Conservation (phyloP, 169 alveolate species). For the Sarcocystis neurona region DNA sequence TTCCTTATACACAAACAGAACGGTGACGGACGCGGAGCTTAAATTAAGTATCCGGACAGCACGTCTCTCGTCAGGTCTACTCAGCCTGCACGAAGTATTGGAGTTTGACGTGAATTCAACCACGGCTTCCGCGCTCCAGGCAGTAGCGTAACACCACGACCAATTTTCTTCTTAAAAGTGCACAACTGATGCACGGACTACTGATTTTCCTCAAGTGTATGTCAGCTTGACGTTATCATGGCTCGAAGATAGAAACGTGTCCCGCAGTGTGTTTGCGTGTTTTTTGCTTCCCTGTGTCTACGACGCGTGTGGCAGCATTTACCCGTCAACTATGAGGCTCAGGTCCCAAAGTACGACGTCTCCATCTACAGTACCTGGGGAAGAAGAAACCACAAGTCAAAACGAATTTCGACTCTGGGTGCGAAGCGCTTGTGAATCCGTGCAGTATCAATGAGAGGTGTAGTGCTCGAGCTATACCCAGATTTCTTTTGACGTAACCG, state of each 20-base stretch:
- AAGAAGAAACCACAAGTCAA: background rate
- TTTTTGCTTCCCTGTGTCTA: background rate
- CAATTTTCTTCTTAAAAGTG: background rate
- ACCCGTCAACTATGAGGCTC: conserved; percentile 85
- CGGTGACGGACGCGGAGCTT: conserved; percentile 78
- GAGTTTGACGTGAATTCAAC: background rate
- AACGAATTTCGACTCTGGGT: background rate
- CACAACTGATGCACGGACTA: background rate
- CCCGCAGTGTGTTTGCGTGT: background rate
- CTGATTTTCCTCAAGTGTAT: background rate
- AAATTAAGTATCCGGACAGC: conserved; percentile 82
- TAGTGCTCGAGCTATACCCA: background rate
- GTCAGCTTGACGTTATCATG: background rate
- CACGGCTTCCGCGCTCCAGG: background rate
- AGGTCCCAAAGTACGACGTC: conserved; percentile 88
- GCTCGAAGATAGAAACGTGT: background rate
- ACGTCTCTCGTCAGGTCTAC: conserved; percentile 86
- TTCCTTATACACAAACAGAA: conserved; percentile 77
- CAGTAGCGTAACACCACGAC: background rate
- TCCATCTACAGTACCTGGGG: conserved; percentile 86
- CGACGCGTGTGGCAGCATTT: background rate
- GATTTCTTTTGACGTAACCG: background rate
- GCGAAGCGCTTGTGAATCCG: background rate
- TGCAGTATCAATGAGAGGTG: background rate
- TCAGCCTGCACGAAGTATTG: conserved; percentile 61